Percentiles rank a stretch among this genome's conserved stretches.
phyloP scores from a whole-genome alignment of 1,139 yeast species.

The Meyerozyma guilliermondii region DNA sequence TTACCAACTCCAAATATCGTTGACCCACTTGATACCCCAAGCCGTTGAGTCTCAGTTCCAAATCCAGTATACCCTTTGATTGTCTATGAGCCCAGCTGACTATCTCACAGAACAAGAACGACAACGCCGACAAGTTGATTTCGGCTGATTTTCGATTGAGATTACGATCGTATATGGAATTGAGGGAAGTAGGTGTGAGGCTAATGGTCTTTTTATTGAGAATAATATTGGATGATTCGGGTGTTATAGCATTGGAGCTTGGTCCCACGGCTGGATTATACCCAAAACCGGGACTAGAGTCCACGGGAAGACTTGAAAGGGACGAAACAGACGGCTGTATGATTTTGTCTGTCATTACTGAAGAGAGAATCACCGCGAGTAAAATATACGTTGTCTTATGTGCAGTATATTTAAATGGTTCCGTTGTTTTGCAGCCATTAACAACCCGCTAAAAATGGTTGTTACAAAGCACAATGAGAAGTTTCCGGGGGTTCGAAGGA shows the following conservation, averaged over 20 bases:
- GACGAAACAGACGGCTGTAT: conserved; percentile 37
- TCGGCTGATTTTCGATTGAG: conserved; percentile 57
- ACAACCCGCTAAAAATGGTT: background rate
- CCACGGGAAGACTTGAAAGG: conserved; percentile 29
- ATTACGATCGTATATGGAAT: conserved; percentile 57
- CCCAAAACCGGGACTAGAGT: conserved; percentile 35
- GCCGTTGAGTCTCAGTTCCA: conserved; percentile 70
- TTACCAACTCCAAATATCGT: conserved; percentile 36
- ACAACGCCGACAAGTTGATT: conserved; percentile 60
- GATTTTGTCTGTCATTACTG: conserved; percentile 22
- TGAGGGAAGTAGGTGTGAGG: conserved; percentile 27
- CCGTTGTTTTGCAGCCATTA: background rate
- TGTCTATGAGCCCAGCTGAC: conserved; percentile 62
- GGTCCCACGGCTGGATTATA: conserved; percentile 44
- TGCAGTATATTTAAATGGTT: background rate
- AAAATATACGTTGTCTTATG: background rate
- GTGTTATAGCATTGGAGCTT: conserved; percentile 33
- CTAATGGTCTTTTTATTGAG: conserved; percentile 29
- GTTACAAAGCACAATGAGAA: background rate
- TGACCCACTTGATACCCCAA: conserved; percentile 68
- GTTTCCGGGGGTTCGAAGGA: background rate
- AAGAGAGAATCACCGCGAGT: background rate
- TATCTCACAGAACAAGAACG: conserved; percentile 68
- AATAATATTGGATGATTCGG: conserved; percentile 30
- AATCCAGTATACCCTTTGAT: conserved; percentile 68